phyloP scores from a whole-genome alignment of 805 yeast genomes.

The Yamadazyma philogaea region DNA sequence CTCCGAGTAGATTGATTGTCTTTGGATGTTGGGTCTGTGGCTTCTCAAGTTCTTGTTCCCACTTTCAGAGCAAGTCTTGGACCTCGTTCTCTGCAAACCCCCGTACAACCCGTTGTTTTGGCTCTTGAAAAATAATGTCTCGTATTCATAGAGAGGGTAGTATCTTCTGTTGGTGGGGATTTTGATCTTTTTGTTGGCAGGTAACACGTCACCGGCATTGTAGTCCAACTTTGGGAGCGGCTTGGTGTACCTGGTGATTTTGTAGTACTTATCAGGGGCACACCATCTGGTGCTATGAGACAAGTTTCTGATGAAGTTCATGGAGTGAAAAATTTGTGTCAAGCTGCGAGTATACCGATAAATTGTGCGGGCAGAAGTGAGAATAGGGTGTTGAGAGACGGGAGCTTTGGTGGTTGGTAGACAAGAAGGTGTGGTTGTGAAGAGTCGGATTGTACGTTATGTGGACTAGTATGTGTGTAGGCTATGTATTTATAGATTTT shows the following conservation, averaged over 20 bases:
- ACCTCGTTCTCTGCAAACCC: slow-evolving; percentile 74
- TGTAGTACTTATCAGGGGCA: slow-evolving; percentile 34
- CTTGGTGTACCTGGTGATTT: slow-evolving; percentile 38
- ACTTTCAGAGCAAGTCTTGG: slow-evolving; percentile 74
- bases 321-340: slow-evolving; percentile 4
- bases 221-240: slow-evolving; percentile 34
- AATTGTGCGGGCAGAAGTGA: neutral
- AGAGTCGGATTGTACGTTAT: too few relatives aligned
- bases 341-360: neutral
- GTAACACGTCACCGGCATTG: slow-evolving; percentile 36
- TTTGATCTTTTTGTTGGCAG: slow-evolving; percentile 17
- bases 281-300: slow-evolving; percentile 5
- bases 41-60: slow-evolving; percentile 69
- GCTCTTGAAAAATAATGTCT: slow-evolving; percentile 73
- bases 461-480: too few relatives aligned
- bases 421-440: too few relatives aligned
- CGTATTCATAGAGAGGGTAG: slow-evolving; percentile 47
- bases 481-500: too few relatives aligned
- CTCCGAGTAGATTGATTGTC: slow-evolving; percentile 81
- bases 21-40: slow-evolving; percentile 80
- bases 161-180: slow-evolving; percentile 22
- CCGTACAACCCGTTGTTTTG: slow-evolving; percentile 89
- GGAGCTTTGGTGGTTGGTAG: neutral
- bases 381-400: neutral
- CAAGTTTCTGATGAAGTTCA: slow-evolving; percentile 10